Evolutionary conservation across 78 protist genomes (phyloP).

Genomic region (Cyanophora paradoxa): DNA sequence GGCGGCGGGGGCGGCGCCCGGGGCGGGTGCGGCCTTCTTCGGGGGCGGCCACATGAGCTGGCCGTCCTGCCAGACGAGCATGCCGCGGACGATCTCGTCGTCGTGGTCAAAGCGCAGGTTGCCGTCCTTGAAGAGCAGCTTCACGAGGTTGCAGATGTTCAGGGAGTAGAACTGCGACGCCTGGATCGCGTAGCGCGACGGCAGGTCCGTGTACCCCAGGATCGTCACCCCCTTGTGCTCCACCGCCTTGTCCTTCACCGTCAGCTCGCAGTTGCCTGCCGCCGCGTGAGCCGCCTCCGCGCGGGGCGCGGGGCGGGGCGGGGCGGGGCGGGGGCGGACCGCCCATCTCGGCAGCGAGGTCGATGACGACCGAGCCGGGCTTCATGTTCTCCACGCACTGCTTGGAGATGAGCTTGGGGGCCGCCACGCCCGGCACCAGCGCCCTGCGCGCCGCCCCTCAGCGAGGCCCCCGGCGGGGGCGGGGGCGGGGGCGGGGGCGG

Average conservation of each 20-base stretch:
- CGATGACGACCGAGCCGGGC: constrained; percentile 94
- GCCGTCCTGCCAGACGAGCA: constrained; percentile 27
- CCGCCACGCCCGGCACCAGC: constrained; percentile 84
- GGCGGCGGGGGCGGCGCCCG: constrained; percentile 5
- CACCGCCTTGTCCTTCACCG: constrained; percentile 46
- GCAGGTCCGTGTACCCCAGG: constrained; percentile 93
- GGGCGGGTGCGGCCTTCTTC: constrained; percentile 1
- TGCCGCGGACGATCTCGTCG: constrained; percentile 68
- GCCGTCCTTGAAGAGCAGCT: too few species aligned
- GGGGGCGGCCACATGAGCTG: constrained; percentile 38
- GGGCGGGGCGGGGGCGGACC: constrained; percentile 47
- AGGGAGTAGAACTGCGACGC: constrained; percentile 65
- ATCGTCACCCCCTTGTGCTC: constrained; percentile 70
- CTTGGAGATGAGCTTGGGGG: constrained; percentile 77
- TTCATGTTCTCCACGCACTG: constrained; percentile 32
- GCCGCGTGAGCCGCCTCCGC: too few species aligned
- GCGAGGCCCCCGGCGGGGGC: too few species aligned
- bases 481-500: too few species aligned
- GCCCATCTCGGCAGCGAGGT: constrained; percentile 94
- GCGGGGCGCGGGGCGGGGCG: constrained; percentile 4
- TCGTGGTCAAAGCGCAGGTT: constrained; percentile 64
- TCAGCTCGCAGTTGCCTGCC: constrained; percentile 49
- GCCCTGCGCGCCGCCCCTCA: too few species aligned
- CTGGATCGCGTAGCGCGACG: constrained; percentile 39
- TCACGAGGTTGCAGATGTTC: constrained; percentile 71